Conservation (phyloP, 2,329 filamentous ascomycete genomes). For the Xylaria sp. region DNA sequence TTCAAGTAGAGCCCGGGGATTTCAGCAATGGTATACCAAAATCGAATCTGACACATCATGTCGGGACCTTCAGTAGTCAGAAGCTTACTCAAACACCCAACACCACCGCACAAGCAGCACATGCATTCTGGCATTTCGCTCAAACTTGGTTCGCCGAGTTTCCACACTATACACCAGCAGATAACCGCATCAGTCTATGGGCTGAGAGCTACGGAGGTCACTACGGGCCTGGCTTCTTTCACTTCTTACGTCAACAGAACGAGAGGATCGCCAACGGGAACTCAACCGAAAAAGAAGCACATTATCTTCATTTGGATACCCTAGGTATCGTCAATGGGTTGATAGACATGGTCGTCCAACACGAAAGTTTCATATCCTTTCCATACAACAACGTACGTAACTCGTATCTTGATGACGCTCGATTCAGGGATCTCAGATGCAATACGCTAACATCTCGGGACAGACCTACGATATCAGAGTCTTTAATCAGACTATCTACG, state of each 20-base stretch:
- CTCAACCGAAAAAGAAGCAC: slow-evolving; percentile 35
- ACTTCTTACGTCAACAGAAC: slow-evolving; percentile 46
- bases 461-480: slow-evolving; percentile 43
- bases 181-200: slow-evolving; percentile 44
- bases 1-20: slow-evolving; percentile 11
- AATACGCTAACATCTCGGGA: neutral
- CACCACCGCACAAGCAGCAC: slow-evolving; percentile 54
- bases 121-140: slow-evolving; percentile 56
- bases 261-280: slow-evolving; percentile 37
- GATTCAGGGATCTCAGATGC: neutral
- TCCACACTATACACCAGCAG: slow-evolving; percentile 48
- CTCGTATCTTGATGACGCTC: neutral
- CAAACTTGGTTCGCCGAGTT: slow-evolving; percentile 53
- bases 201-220: slow-evolving; percentile 49
- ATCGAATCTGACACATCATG: slow-evolving; percentile 14
- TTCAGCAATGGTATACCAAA: slow-evolving; percentile 17
- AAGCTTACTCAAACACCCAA: slow-evolving; percentile 32
- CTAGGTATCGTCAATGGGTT: slow-evolving; percentile 47
- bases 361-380: slow-evolving; percentile 27
- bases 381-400: slow-evolving; percentile 27
- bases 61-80: slow-evolving; percentile 25
- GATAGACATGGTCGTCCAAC: slow-evolving; percentile 42
- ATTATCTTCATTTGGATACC: slow-evolving; percentile 40
- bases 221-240: slow-evolving; percentile 47
- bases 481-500: slow-evolving; percentile 16